Conservation (phyloP, 352 stramenopile species). For the Pythium utonaiense region DNA sequence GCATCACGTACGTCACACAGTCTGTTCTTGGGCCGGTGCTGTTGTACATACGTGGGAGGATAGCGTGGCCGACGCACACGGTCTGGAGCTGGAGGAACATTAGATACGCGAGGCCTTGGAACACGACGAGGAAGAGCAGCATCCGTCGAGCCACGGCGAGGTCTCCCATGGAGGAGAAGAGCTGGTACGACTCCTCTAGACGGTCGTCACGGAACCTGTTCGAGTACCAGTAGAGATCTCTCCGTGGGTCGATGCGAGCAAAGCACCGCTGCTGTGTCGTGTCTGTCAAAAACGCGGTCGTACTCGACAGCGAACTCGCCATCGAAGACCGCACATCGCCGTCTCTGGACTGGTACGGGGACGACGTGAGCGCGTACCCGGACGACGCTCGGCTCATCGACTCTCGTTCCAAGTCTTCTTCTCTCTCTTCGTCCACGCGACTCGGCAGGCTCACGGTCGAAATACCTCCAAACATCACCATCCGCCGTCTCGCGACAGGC, state of each 20-base stretch:
- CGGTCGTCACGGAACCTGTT: conserved; percentile 71
- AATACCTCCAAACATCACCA: conserved; percentile 26
- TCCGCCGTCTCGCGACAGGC: conserved; percentile 13
- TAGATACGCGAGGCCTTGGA: conserved; percentile 54
- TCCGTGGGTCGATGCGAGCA: conserved; percentile 46
- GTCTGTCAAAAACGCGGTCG: conserved; percentile 20
- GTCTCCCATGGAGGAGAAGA: conserved; percentile 71
- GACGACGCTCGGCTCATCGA: conserved; percentile 9
- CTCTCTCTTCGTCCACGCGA: conserved; percentile 25
- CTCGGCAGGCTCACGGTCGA: conserved; percentile 17
- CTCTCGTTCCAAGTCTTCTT: conserved; percentile 12
- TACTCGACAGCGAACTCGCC: conserved; percentile 30
- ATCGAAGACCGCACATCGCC: conserved; percentile 33
- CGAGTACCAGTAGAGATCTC: conserved; percentile 50
- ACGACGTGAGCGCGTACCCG: conserved; percentile 3
- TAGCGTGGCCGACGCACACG: conserved; percentile 10
- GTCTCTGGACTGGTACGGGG: conserved; percentile 9
- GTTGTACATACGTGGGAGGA: background rate
- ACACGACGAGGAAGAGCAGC: conserved; percentile 55
- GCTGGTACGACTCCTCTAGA: conserved; percentile 75
- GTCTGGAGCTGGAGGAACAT: conserved; percentile 38
- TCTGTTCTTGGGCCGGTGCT: conserved; percentile 5
- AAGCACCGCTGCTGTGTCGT: conserved; percentile 32
- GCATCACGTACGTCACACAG: conserved; percentile 22
- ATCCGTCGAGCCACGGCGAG: conserved; percentile 55